Evolutionary conservation across 345 rosid species (phyloP).

Genomic region (Combretum micranthum): DNA sequence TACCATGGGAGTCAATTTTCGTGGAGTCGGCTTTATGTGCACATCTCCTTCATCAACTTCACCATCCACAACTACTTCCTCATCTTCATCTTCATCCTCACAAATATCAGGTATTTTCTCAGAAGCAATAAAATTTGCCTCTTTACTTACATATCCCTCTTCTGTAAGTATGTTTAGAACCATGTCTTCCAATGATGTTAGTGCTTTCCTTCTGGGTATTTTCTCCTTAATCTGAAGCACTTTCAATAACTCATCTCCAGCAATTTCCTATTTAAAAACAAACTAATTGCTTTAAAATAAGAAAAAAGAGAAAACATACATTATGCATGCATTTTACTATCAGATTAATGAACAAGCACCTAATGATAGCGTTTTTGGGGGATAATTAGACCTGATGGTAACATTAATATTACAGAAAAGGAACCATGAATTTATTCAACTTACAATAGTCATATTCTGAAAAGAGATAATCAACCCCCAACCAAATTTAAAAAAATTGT

Average conservation of each 20-base stretch:
- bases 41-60: slow-evolving; percentile 99
- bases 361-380: no score
- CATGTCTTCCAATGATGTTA: slow-evolving; percentile 71
- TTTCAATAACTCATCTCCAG: slow-evolving; percentile 65
- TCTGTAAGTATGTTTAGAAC: slow-evolving; percentile 74
- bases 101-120: slow-evolving; percentile 62
- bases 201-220: slow-evolving; percentile 88
- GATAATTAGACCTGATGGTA: no score
- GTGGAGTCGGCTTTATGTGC: slow-evolving; percentile 76
- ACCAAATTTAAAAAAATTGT: slow-evolving; percentile 1
- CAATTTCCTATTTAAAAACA: slow-evolving; percentile 54
- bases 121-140: slow-evolving; percentile 33
- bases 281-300: background rate
- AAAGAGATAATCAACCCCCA: background rate
- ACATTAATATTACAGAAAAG: no score
- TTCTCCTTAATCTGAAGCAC: slow-evolving; percentile 75
- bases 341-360: background rate
- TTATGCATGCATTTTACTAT: background rate
- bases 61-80: slow-evolving; percentile 93
- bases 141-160: slow-evolving; percentile 75
- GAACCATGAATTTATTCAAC: no score
- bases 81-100: slow-evolving; percentile 96
- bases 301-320: background rate
- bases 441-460: background rate
- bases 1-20: slow-evolving; percentile 71